Conservation (phyloP, 805 yeast species). For the Scheffersomyces lignosus region DNA sequence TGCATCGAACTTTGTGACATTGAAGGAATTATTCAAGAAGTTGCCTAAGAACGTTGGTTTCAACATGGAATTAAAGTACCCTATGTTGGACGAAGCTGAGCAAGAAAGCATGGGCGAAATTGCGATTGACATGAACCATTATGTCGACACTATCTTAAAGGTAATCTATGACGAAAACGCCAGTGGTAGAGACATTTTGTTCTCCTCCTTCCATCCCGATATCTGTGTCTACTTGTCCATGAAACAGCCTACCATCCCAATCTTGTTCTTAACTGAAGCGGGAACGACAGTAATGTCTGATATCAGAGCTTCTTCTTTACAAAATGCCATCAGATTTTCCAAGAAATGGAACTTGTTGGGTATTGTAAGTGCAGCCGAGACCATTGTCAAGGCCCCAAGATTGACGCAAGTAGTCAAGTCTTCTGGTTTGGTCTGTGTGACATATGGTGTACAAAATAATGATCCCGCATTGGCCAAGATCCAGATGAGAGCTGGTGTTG, state of each 20-base stretch:
- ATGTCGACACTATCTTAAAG: constrained; percentile 84
- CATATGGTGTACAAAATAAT: constrained; percentile 85
- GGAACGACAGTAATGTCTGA: constrained; percentile 90
- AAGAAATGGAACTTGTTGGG: constrained; percentile 90
- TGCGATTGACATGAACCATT: constrained; percentile 78
- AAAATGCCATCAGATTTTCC: constrained; percentile 88
- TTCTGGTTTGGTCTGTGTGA: constrained; percentile 88
- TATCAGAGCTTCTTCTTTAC: constrained; percentile 80
- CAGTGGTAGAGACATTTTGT: constrained; percentile 79
- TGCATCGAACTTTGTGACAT: constrained; percentile 88
- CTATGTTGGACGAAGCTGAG: constrained; percentile 92
- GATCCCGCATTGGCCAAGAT: constrained; percentile 78
- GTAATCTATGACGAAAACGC: constrained; percentile 74
- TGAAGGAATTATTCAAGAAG: constrained; percentile 78
- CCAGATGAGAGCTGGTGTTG: constrained; percentile 93
- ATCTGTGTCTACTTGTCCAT: constrained; percentile 79
- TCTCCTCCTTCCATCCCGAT: constrained; percentile 95
- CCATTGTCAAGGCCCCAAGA: constrained; percentile 86
- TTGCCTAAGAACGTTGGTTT: constrained; percentile 85
- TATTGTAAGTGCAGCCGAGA: constrained; percentile 84
- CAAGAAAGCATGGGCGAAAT: constrained; percentile 84
- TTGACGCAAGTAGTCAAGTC: constrained; percentile 89
- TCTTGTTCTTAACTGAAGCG: constrained; percentile 83
- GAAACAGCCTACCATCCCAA: constrained; percentile 93
- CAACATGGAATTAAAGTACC: constrained; percentile 92